Percentiles rank a stretch among this genome's conserved stretches.
These are phyloP conservation scores for Ophiocordyceps australis DNA, from an alignment of 2,329 filamentous ascomycete species.

Conservation along the genomic window DNA sequence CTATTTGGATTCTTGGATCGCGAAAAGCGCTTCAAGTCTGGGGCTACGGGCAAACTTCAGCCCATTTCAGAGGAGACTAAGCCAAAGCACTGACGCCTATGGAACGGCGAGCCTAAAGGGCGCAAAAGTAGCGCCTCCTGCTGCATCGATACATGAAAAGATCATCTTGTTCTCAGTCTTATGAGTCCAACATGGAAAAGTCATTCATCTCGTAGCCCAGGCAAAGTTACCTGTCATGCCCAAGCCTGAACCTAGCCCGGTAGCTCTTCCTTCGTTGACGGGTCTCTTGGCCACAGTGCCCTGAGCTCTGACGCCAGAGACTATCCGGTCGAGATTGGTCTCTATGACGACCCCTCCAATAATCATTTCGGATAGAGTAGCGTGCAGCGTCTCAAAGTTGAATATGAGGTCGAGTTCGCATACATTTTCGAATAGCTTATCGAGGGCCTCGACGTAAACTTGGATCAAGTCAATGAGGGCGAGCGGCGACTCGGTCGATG, in stretches of 20 bases:
- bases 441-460: constrained; percentile 91
- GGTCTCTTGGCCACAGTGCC: constrained; percentile 64
- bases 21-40: constrained; percentile 22
- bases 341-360: constrained; percentile 90
- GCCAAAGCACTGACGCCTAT: too few species aligned
- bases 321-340: constrained; percentile 75
- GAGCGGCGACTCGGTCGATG: constrained; percentile 86
- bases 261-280: constrained; percentile 46
- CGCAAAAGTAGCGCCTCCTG: too few species aligned
- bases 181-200: too few species aligned
- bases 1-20: constrained; percentile 21
- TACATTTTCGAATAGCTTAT: constrained; percentile 93
- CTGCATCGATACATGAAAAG: too few species aligned
- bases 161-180: too few species aligned
- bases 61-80: too few species aligned
- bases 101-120: too few species aligned
- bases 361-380: constrained; percentile 82
- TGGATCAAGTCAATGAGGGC: constrained; percentile 94
- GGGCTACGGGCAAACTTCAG: too few species aligned
- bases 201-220: constrained; percentile 27
- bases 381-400: constrained; percentile 94
- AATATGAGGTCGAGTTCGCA: constrained; percentile 98
- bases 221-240: constrained; percentile 41
- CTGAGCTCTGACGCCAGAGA: constrained; percentile 64
- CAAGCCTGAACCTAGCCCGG: constrained; percentile 28